Percentiles rank a stretch among this genome's conserved stretches.
Conservation (phyloP, 257 asterid species). For the Penstemon eatonii region DNA sequence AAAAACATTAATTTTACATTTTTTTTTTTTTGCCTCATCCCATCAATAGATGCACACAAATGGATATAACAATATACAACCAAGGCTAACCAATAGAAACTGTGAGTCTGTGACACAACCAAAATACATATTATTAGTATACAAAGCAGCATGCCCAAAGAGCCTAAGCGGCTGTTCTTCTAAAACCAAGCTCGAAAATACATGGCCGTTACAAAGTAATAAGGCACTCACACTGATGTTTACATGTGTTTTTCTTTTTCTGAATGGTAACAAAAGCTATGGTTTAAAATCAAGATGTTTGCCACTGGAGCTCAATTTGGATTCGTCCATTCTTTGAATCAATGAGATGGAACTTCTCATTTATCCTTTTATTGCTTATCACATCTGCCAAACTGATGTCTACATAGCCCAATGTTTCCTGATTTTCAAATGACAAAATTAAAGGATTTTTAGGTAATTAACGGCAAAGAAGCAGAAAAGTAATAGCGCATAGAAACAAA, state of each 20-base stretch:
- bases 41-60: too few species aligned
- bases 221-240: constrained; percentile 19
- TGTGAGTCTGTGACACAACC: not conserved
- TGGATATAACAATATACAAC: not conserved
- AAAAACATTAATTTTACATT: too few species aligned
- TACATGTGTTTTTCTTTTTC: not conserved
- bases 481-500: not conserved
- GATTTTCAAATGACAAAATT: constrained; percentile 18
- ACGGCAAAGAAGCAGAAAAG: not conserved
- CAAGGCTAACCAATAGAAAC: not conserved
- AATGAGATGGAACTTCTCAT: constrained; percentile 58
- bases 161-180: not conserved
- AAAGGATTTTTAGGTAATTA: constrained; percentile 15
- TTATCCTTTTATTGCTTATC: constrained; percentile 54
- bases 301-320: constrained; percentile 68
- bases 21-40: too few species aligned
- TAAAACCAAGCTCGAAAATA: constrained; percentile 20
- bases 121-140: constrained; percentile 15
- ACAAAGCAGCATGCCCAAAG: constrained; percentile 25
- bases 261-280: not conserved
- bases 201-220: constrained; percentile 4
- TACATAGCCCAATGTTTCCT: constrained; percentile 59
- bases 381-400: constrained; percentile 58
- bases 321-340: constrained; percentile 59
- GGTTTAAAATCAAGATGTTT: constrained; percentile 39